Evolutionary conservation across 371 early-diverging fungal species (phyloP).

Genomic region (Syncephalastrum racemosum): DNA sequence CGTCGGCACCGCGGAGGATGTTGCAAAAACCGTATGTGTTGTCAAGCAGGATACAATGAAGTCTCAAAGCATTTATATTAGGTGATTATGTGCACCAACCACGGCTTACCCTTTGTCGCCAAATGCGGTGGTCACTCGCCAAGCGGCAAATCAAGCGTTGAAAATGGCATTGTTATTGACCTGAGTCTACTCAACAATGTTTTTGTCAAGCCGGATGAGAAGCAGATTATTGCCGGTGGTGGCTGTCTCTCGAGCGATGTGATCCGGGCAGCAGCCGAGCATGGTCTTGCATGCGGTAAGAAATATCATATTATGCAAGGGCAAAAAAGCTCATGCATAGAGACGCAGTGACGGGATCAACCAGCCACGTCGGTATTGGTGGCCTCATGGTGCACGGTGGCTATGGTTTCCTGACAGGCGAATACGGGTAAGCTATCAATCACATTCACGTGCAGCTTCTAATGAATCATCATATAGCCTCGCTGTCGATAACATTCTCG

Average conservation of each 20-base stretch:
- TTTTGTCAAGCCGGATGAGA: constrained; percentile 26
- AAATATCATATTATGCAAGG: constrained; percentile 12
- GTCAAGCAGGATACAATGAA: not conserved
- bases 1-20: constrained; percentile 25
- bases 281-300: constrained; percentile 45
- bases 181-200: constrained; percentile 23
- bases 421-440: constrained; percentile 28
- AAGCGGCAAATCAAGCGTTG: constrained; percentile 44
- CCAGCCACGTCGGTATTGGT: constrained; percentile 45
- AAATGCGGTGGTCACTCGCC: constrained; percentile 63
- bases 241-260: constrained; percentile 43
- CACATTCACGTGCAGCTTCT: not conserved
- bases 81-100: constrained; percentile 23
- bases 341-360: constrained; percentile 30
- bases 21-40: constrained; percentile 26
- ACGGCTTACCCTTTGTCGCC: constrained; percentile 29
- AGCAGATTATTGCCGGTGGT: constrained; percentile 29
- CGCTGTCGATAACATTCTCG: constrained; percentile 51
- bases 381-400: constrained; percentile 47
- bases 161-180: constrained; percentile 44
- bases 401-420: constrained; percentile 42
- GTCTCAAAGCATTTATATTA: constrained; percentile 5
- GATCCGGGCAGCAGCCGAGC: constrained; percentile 29
- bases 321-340: not conserved
- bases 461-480: constrained; percentile 12